Evolutionary conservation across 768 basidiomycete species (phyloP).

Genomic region (Panaeolus cyanescens): DNA sequence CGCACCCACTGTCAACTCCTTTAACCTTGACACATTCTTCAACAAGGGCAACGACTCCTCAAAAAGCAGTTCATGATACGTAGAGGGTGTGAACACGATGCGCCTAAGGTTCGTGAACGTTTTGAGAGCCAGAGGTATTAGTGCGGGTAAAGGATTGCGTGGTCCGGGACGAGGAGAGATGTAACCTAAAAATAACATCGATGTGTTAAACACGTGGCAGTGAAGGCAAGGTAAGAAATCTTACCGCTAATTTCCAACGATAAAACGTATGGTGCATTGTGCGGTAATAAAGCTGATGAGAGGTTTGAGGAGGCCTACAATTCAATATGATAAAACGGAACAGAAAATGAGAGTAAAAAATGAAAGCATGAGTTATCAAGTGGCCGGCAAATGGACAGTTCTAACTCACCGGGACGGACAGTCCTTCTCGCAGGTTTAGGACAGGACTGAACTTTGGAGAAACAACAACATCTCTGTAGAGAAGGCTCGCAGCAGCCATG

Average conservation of each 20-base stretch:
- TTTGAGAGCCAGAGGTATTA: conserved; percentile 27
- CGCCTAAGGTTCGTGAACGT: conserved; percentile 34
- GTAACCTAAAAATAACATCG: conserved; percentile 16
- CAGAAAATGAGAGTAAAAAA: conserved; percentile 1
- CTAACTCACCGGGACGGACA: conserved; percentile 32
- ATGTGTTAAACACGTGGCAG: conserved; percentile 9
- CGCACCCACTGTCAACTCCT: conserved; percentile 33
- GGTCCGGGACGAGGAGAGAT: conserved; percentile 30
- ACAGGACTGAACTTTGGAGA: conserved; percentile 33
- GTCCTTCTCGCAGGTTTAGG: conserved; percentile 37
- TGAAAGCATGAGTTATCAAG: no score
- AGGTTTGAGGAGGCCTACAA: conserved; percentile 37
- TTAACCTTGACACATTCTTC: conserved; percentile 21
- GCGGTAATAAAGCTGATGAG: conserved; percentile 38
- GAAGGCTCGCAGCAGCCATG: conserved; percentile 40
- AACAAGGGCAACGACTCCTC: conserved; percentile 26
- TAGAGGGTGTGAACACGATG: conserved; percentile 34
- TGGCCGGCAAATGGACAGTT: no score
- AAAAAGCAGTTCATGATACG: conserved; percentile 36
- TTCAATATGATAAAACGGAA: neutral
- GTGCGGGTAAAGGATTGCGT: conserved; percentile 27
- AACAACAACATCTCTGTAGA: conserved; percentile 48
- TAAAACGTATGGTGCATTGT: conserved; percentile 41
- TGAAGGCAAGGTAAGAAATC: conserved; percentile 11
- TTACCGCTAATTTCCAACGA: conserved; percentile 49